Evolutionary conservation across 257 asterid genomes (phyloP).

Genomic region (Jacaranda mimosifolia): DNA sequence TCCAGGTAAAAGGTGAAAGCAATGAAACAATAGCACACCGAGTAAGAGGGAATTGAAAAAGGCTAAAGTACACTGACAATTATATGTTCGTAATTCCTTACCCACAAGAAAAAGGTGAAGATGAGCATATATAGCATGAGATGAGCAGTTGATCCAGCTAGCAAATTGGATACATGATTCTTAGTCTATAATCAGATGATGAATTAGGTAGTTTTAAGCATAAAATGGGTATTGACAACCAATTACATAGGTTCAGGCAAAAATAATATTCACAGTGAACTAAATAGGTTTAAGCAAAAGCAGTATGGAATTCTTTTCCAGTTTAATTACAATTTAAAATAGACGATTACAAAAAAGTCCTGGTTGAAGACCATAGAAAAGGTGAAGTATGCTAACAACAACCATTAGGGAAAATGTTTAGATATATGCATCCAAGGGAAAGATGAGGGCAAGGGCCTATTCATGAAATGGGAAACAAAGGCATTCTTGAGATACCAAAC

Average conservation of each 20-base stretch:
- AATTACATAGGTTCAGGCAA: not conserved
- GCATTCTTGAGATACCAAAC: not conserved
- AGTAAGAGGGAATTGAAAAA: not conserved
- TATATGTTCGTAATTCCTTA: not conserved
- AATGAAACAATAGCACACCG: too few species aligned
- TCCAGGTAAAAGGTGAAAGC: not conserved
- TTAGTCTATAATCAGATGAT: not conserved
- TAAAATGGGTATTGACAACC: not conserved
- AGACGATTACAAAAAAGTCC: not conserved
- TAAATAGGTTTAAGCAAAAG: not conserved
- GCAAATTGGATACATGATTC: not conserved
- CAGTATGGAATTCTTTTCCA: not conserved
- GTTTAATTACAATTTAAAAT: not conserved
- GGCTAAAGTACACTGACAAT: not conserved
- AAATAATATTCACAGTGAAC: not conserved
- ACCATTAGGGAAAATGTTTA: not conserved
- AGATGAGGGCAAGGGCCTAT: not conserved
- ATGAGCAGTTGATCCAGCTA: not conserved
- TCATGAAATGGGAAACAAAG: conserved; percentile 10
- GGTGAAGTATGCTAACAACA: not conserved
- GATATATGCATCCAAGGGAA: not conserved
- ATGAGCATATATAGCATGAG: not conserved
- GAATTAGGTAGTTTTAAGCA: conserved; percentile 5
- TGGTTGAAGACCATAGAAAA: not conserved
- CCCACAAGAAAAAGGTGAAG: conserved; percentile 8